Evolutionary conservation across 2,329 filamentous ascomycete genomes (phyloP).

Genomic region (Stachybotrys chlorohalonatus): DNA sequence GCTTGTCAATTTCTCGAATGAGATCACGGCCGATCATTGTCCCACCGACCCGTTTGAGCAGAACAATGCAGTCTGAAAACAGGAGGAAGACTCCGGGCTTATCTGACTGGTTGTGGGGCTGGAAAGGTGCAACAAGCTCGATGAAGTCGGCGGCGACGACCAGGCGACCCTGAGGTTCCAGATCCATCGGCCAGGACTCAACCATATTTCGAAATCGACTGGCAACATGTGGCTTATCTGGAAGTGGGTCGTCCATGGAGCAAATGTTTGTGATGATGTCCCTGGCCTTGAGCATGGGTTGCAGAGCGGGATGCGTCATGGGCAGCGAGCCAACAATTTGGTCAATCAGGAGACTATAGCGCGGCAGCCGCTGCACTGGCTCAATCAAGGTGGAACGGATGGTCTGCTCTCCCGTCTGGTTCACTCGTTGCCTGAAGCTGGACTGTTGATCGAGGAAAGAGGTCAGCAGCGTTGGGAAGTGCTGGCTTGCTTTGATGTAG

Average conservation of each 20-base stretch:
- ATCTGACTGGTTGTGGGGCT: constrained; percentile 31
- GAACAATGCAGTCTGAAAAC: constrained; percentile 72
- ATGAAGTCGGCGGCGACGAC: constrained; percentile 73
- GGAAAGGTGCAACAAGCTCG: constrained; percentile 67
- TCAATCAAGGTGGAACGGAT: constrained; percentile 91
- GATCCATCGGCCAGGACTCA: constrained; percentile 64
- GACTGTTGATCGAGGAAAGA: constrained; percentile 72
- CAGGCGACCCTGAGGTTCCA: constrained; percentile 68
- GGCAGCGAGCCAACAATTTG: constrained; percentile 84
- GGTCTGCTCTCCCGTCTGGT: constrained; percentile 80
- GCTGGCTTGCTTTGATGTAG: constrained; percentile 84
- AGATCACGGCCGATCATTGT: constrained; percentile 66
- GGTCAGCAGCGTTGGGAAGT: constrained; percentile 75
- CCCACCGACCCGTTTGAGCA: constrained; percentile 61
- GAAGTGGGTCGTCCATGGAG: constrained; percentile 68
- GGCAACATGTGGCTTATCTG: constrained; percentile 64
- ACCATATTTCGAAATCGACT: constrained; percentile 69
- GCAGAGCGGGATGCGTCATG: constrained; percentile 75
- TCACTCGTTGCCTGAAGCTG: constrained; percentile 71
- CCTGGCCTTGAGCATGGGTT: constrained; percentile 74
- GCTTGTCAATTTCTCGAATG: constrained; percentile 77
- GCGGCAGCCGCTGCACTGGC: constrained; percentile 85
- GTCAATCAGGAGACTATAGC: constrained; percentile 94
- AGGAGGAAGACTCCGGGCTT: constrained; percentile 66
- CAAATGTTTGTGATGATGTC: constrained; percentile 96